Evolutionary conservation across 352 stramenopile species (phyloP).

Genomic region (Globisporangium paddicum): DNA sequence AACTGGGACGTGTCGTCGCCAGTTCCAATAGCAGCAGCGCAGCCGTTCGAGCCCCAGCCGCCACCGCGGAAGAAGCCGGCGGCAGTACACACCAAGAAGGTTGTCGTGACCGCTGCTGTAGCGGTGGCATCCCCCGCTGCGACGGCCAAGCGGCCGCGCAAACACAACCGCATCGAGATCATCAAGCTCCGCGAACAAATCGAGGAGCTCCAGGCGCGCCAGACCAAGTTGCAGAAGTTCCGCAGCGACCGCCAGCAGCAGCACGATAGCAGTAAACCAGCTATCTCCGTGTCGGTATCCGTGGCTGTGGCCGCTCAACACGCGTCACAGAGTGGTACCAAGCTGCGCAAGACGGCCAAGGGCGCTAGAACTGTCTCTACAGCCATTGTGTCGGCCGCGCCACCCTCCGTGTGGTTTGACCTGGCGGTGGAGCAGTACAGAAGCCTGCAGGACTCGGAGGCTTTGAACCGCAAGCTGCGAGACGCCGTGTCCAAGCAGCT

Average conservation of each 20-base stretch:
- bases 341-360: not conserved
- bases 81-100: not conserved
- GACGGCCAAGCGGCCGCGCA: conserved; percentile 3
- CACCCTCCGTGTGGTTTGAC: conserved; percentile 30
- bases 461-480: conserved; percentile 37
- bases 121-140: no score
- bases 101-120: no score
- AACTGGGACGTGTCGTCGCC: not conserved
- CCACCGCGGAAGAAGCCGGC: not conserved
- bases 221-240: not conserved
- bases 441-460: conserved; percentile 30
- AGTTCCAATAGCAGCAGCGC: not conserved
- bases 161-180: conserved; percentile 14
- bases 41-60: not conserved
- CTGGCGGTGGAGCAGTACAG: conserved; percentile 39
- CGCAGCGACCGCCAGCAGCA: not conserved
- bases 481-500: conserved; percentile 33
- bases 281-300: not conserved
- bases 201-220: conserved; percentile 2
- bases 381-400: not conserved
- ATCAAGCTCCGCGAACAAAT: conserved; percentile 11
- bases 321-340: not conserved
- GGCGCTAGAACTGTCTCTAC: not conserved
- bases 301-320: conserved; percentile 2
- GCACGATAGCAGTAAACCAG: not conserved